Conservation (phyloP, 208 protist species). For the Herpetomonas samuelpessoai region DNA sequence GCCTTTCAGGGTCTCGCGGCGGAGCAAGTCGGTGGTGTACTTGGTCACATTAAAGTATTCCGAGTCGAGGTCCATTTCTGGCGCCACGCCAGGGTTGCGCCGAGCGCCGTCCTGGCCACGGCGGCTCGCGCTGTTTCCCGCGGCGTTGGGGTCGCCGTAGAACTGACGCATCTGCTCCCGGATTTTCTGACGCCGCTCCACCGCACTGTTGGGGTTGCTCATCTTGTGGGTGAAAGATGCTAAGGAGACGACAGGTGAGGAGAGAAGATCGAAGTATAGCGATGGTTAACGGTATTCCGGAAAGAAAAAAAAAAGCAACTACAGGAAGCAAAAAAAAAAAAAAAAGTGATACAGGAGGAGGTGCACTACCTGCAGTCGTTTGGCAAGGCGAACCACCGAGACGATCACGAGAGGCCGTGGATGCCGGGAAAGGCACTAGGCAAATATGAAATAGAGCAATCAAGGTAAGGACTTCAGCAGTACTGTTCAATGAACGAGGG, state of each 20-base stretch:
- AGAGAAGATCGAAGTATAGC: no score
- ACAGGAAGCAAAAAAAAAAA: constrained; percentile 15
- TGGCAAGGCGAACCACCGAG: no score
- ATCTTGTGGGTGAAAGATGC: no score
- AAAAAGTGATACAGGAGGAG: constrained; percentile 8
- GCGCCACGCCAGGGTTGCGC: constrained; percentile 29
- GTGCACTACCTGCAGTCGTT: no score
- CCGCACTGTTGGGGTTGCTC: constrained; percentile 11
- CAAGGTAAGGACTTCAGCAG: no score
- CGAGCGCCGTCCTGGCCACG: constrained; percentile 2
- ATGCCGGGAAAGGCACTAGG: no score
- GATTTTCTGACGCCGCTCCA: constrained; percentile 55
- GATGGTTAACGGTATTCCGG: constrained; percentile 6
- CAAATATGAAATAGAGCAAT: no score
- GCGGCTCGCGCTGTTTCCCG: constrained; percentile 7
- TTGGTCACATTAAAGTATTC: constrained; percentile 76
- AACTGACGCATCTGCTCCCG: constrained; percentile 81
- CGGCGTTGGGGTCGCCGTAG: constrained; percentile 62
- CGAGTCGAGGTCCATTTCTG: constrained; percentile 78
- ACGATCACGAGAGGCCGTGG: no score
- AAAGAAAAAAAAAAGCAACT: constrained; percentile 15
- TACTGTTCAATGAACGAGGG: no score
- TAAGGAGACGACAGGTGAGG: no score
- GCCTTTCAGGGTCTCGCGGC: constrained; percentile 61
- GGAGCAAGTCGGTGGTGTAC: constrained; percentile 82